These are phyloP conservation scores for Pestalotiopsis sp. DNA, from an alignment of 2,329 filamentous ascomycete genomes.

Conservation along the genomic window DNA sequence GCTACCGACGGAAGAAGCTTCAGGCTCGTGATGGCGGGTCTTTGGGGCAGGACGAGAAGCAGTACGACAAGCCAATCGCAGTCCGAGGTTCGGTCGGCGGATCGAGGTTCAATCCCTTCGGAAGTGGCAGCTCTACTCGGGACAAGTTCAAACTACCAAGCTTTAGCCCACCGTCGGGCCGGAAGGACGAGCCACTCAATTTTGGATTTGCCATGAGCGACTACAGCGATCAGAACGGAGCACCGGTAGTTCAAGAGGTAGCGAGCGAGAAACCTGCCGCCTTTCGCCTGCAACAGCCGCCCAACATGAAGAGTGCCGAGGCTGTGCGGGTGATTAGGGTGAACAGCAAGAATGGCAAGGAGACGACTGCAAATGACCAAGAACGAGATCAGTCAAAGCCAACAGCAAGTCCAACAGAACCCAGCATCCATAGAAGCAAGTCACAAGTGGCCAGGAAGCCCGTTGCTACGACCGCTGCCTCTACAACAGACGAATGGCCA, in stretches of 20 bases:
- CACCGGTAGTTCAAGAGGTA: conserved; percentile 16
- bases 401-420: background rate
- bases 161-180: conserved; percentile 24
- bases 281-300: conserved; percentile 32
- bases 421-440: background rate
- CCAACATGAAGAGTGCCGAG: conserved; percentile 28
- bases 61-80: conserved; percentile 26
- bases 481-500: background rate
- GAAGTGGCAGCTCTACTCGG: conserved; percentile 25
- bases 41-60: conserved; percentile 14
- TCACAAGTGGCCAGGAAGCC: conserved; percentile 2
- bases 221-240: conserved; percentile 18
- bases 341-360: conserved; percentile 24
- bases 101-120: conserved; percentile 30
- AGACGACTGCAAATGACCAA: background rate
- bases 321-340: conserved; percentile 33
- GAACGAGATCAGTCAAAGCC: background rate
- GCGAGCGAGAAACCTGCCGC: conserved; percentile 21
- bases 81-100: conserved; percentile 24
- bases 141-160: conserved; percentile 31
- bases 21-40: conserved; percentile 16
- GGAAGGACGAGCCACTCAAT: conserved; percentile 21
- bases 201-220: conserved; percentile 27
- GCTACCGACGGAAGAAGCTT: conserved; percentile 29
- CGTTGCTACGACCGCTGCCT: background rate